A percentile compares a stretch with the other conserved stretches of the same genome.
Conservation (phyloP, 257 asterid genomes). For the Rauvolfia tetraphylla region DNA sequence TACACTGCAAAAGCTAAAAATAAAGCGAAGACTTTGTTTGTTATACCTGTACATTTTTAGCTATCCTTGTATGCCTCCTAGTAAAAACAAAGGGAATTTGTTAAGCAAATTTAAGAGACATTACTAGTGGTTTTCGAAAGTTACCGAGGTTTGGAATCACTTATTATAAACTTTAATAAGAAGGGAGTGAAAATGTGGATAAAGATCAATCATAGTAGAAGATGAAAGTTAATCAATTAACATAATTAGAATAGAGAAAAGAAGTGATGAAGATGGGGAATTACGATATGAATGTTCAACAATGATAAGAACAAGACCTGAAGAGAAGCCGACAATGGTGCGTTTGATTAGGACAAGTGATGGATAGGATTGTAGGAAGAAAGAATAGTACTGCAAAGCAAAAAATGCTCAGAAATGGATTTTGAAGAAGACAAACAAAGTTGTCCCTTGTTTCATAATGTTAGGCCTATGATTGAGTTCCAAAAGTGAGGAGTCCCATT, state of each 20-base stretch:
- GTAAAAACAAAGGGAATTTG: too few relatives aligned
- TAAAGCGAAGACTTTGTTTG: too few relatives aligned
- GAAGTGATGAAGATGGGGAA: not conserved
- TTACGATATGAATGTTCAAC: not conserved
- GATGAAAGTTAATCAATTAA: not conserved
- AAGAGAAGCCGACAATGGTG: not conserved
- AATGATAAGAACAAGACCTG: not conserved
- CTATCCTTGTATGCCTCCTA: too few relatives aligned
- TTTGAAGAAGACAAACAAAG: slow-evolving; percentile 14
- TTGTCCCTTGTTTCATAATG: slow-evolving; percentile 12
- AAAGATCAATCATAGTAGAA: not conserved
- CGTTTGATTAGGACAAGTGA: slow-evolving; percentile 2
- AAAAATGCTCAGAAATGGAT: not conserved
- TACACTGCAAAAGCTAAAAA: too few relatives aligned
- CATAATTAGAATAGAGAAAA: not conserved
- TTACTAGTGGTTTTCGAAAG: too few relatives aligned
- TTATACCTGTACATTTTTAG: too few relatives aligned
- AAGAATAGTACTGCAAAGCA: not conserved
- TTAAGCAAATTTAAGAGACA: too few relatives aligned
- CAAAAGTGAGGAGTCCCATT: slow-evolving; percentile 15
- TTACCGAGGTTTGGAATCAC: too few relatives aligned
- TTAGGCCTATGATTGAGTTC: slow-evolving; percentile 12
- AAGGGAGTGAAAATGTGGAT: not conserved
- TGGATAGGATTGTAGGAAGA: not conserved
- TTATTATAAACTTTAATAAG: not conserved